These are phyloP conservation scores for Paramecium tetraurelia DNA, from an alignment of 73 alveolate genomes.

Conservation along the genomic window DNA sequence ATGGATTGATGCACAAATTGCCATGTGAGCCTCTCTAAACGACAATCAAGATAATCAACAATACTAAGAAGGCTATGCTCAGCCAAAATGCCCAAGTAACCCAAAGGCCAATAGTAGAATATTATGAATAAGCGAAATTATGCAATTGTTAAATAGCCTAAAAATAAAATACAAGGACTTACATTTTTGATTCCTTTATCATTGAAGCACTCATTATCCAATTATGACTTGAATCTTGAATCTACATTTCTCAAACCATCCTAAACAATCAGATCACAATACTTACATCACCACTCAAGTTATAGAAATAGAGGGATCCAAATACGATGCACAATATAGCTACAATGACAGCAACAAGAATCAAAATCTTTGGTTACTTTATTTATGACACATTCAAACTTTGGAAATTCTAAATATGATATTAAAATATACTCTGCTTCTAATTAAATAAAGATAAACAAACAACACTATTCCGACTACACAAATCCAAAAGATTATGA, in stretches of 20 bases:
- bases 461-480: neutral
- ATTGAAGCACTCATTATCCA: neutral
- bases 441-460: neutral
- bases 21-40: neutral
- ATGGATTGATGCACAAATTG: neutral
- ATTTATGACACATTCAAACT: neutral
- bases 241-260: neutral
- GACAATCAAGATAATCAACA: neutral
- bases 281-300: neutral
- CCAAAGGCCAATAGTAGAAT: neutral
- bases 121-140: neutral
- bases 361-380: neutral
- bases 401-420: neutral
- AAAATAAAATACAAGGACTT: neutral
- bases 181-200: constrained; percentile 1
- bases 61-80: neutral
- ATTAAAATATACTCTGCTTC: neutral
- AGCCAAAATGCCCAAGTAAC: neutral
- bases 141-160: neutral
- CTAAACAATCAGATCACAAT: neutral
- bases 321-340: neutral
- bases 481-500: neutral
- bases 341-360: neutral
- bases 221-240: neutral
- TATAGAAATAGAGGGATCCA: neutral